Evolutionary conservation across 768 basidiomycete genomes (phyloP), one percentile per base, ranked within the genome.

Genomic region (Tricholoma saponaceum): DNA sequence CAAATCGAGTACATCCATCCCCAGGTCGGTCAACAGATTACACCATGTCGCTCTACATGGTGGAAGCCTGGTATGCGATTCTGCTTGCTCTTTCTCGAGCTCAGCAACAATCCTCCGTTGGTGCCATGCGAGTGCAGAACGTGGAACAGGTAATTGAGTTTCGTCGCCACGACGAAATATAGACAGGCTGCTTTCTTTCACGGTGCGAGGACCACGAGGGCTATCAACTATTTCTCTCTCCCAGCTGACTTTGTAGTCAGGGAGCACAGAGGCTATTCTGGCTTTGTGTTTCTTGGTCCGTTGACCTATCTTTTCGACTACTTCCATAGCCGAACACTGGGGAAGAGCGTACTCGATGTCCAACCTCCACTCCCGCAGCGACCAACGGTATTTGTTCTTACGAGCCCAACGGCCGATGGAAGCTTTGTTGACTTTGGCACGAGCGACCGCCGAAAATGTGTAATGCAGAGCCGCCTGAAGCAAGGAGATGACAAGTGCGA

Each of bases 21-120:
- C 58, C 20, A 58, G 28, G 26, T 58, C 58, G 23, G 43, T 51
- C 44, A 58, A 53, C 47, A 58, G 7, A 47, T 58, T 58, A 53
- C 53, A 54, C 58, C 58, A 58, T 25, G 58, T 58, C 33, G 52
- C 58, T 32, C 46, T 59, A 33, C 57, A 52, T 20, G 50, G 57
- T n/a, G 57, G 41, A 16, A 16, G 14, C 22, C n/a, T 23, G 9
- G 25, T 18, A 22, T 50, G 39, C 6, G 32, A n/a, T 22, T 56
- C 32, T 7, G 14, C 37, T 13, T 51, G 16, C 4, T 39, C 49
- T 4, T 7, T 33, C 18, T 49, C 12, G 37, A 39, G 16, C 37
- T 14, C 3, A 5, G 37, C 16, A 16, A 39, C n/a, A 39, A n/a
- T 14, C 37, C 37, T 39, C 16, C 37, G 37, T 5, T 39, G 37